Conservation (phyloP, 176 grass and related monocot species). For the Calamus simplicifolius region DNA sequence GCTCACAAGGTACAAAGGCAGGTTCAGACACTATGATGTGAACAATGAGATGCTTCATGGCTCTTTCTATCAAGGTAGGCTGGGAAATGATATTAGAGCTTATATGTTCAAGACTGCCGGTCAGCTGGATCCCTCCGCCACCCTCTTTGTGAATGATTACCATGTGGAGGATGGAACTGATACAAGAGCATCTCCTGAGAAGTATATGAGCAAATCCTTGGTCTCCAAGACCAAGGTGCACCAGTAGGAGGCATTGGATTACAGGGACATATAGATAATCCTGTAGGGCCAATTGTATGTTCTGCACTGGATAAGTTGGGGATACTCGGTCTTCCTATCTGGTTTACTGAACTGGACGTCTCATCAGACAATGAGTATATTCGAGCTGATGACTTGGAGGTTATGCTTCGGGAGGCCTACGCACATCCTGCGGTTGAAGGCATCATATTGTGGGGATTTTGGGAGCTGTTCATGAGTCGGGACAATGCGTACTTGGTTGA, state of each 20-base stretch:
- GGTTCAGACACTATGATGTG: slow-evolving; percentile 79
- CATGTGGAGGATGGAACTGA: slow-evolving; percentile 68
- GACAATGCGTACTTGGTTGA: slow-evolving; percentile 57
- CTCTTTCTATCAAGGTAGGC: slow-evolving; percentile 76
- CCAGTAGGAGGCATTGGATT: slow-evolving; percentile 49
- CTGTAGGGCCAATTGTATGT: slow-evolving; percentile 45
- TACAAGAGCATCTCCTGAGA: slow-evolving; percentile 34
- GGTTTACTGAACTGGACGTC: slow-evolving; percentile 93
- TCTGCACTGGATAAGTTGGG: slow-evolving; percentile 42
- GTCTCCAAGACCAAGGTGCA: slow-evolving; percentile 70
- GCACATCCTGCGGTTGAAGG: slow-evolving; percentile 83
- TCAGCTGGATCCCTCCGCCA: slow-evolving; percentile 49
- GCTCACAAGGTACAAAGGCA: slow-evolving; percentile 68
- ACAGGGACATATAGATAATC: slow-evolving; percentile 56
- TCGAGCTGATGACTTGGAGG: slow-evolving; percentile 84
- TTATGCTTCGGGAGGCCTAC: slow-evolving; percentile 70
- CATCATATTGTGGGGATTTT: slow-evolving; percentile 87
- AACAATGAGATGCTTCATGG: slow-evolving; percentile 98
- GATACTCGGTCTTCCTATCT: slow-evolving; percentile 61
- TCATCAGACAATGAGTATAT: slow-evolving; percentile 62
- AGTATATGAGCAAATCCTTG: slow-evolving; percentile 60
- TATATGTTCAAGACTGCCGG: slow-evolving; percentile 52
- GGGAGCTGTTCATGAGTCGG: slow-evolving; percentile 81
- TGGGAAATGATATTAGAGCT: slow-evolving; percentile 52
- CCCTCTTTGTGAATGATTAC: slow-evolving; percentile 96